Evolutionary conservation across 805 yeast species (phyloP).

Genomic region (Sugiyamaella valdiviana): DNA sequence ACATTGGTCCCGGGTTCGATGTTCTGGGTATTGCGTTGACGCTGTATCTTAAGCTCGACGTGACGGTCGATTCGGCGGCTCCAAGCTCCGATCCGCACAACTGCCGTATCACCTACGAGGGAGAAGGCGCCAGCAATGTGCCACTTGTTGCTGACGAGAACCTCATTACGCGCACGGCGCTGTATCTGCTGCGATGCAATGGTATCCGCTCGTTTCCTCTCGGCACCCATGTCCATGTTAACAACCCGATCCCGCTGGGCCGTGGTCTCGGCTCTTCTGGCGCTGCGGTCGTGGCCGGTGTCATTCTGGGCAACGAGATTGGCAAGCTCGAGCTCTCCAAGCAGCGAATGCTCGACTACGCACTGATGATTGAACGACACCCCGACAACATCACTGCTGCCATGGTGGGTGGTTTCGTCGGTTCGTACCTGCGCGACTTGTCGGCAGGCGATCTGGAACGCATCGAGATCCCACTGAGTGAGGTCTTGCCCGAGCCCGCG

Average conservation of each 20-base stretch:
- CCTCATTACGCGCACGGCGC: constrained; percentile 85
- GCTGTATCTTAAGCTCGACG: constrained; percentile 64
- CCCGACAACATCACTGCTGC: constrained; percentile 99
- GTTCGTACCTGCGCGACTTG: constrained; percentile 82
- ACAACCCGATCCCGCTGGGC: constrained; percentile 91
- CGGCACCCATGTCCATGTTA: constrained; percentile 75
- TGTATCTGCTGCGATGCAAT: constrained; percentile 84
- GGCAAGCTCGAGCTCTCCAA: constrained; percentile 69
- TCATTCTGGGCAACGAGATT: constrained; percentile 77
- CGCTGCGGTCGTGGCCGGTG: constrained; percentile 98
- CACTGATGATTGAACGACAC: constrained; percentile 95
- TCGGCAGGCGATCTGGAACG: constrained; percentile 63
- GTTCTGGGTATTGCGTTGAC: constrained; percentile 89
- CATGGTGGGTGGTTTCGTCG: constrained; percentile 98
- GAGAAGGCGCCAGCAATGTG: constrained; percentile 73
- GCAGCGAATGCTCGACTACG: constrained; percentile 84
- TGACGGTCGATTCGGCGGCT: constrained; percentile 47
- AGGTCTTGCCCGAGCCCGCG: constrained; percentile 72
- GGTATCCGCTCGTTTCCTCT: constrained; percentile 68
- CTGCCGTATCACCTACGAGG: constrained; percentile 63
- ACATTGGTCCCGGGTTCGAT: constrained; percentile 97
- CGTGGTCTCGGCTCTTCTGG: constrained; percentile 97
- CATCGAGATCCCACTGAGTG: constrained; percentile 77
- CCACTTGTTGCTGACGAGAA: constrained; percentile 75
- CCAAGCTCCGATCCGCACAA: constrained; percentile 55